Base-by-base conservation (phyloP, 2,329 filamentous ascomycete species). In the Trichoderma lentiforme region DNA sequence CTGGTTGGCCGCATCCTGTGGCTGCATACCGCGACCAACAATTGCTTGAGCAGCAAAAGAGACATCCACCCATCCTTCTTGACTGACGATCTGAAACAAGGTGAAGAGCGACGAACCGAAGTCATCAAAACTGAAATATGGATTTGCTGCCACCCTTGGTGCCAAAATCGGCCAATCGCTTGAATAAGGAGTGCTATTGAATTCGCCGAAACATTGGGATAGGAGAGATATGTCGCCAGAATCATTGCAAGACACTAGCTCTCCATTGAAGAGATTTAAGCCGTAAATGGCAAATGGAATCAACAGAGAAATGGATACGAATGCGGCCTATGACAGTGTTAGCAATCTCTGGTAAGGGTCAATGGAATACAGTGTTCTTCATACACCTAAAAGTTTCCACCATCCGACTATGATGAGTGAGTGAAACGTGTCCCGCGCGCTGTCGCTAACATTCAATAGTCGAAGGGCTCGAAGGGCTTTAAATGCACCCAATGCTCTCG, bases 281-380 rank as follows among this genome's bases (percentile, higher is more conserved):
- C 94, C 96, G 75, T 98, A 98, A 47, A 99, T 95, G 74, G 96
- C 96, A 80, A 99, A 99, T 0, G 96, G 96, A 72, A 99, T 95
- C 71, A 99, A 85, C 79, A 99, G 89, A 75, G 95, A 97, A 76
- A 99, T 86, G 4, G 96, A 98, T 65, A 99, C 96, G 73, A 98
- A 94, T 0, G 94, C 94, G 74, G 96, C 93, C 86, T 85, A 57
- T 43, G 26, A 9, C 6, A n/a, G 12, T 56, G 53, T 79, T 62
- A 70, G 67, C 56, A 60, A 11, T 58, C n/a, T 70, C 24, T 36
- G 15, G 14, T 26, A 68, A 62, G 58, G 30, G 51, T 60, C n/a
- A 30, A 51, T 24, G 36, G 64, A 53, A 18, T 47, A 34, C n/a
- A 47, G 12, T 3, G 18, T 21, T 12, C 5, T 36, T 85, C 89